These are phyloP conservation scores for Dothiorella sarmentorum DNA, from an alignment of 2,329 filamentous ascomycete species.

Conservation along the genomic window DNA sequence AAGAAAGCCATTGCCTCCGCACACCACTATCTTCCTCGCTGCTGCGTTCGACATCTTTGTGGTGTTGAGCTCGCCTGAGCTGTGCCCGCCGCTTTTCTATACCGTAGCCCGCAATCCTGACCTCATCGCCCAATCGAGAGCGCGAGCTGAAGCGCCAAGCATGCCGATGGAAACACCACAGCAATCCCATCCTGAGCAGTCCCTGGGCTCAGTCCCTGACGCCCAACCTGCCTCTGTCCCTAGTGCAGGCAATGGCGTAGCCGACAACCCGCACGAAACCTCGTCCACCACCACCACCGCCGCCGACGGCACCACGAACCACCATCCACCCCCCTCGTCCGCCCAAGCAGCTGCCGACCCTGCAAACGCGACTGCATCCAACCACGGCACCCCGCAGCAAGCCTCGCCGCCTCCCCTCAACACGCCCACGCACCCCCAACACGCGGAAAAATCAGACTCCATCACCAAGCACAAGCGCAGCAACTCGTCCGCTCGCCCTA, in stretches of 20 bases:
- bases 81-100: not conserved
- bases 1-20: constrained; percentile 89
- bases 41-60: constrained; percentile 51
- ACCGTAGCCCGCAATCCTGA: constrained; percentile 1
- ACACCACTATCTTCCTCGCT: constrained; percentile 80
- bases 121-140: constrained; percentile 7
- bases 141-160: not conserved
- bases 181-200: too few relatives aligned
- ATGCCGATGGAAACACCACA: constrained; percentile 12
- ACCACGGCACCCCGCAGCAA: not conserved
- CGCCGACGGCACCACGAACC: not conserved
- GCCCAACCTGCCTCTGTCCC: not conserved
- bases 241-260: constrained; percentile 6
- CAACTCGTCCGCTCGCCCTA: constrained; percentile 17
- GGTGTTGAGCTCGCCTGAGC: constrained; percentile 18
- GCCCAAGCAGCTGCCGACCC: not conserved
- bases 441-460: constrained; percentile 7
- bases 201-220: too few relatives aligned
- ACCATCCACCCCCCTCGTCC: not conserved
- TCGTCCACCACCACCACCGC: not conserved
- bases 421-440: not conserved
- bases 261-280: not conserved
- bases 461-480: constrained; percentile 9
- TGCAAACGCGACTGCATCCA: too few relatives aligned
- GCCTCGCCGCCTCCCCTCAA: not conserved